These are phyloP conservation scores for Gaertneriomyces semiglobifer DNA, from an alignment of 192 early-diverging fungal species.

Conservation along the genomic window DNA sequence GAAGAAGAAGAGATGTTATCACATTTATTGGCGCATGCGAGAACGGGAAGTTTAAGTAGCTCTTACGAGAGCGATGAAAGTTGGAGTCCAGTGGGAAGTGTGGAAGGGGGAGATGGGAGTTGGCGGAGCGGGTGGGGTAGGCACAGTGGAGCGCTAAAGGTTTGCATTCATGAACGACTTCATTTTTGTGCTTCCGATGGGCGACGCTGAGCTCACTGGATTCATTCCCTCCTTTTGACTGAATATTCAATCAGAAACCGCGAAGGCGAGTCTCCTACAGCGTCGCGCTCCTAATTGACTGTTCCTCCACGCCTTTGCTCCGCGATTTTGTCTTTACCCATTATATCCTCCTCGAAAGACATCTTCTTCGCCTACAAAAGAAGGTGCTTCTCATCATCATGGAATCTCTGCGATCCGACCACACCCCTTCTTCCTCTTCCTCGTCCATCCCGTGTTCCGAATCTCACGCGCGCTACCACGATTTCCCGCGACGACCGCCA, in stretches of 20 bases:
- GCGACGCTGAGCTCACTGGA: too few relatives aligned
- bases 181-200: too few relatives aligned
- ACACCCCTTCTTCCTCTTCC: background rate
- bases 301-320: slow-evolving; percentile 8
- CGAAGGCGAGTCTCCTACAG: slow-evolving; percentile 22
- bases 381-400: slow-evolving; percentile 11
- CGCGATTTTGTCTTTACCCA: slow-evolving; percentile 37
- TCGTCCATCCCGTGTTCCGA: background rate
- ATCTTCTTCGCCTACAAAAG: slow-evolving; percentile 22
- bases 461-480: background rate
- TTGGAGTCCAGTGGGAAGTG: too few relatives aligned
- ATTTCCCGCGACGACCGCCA: background rate
- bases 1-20: slow-evolving; percentile 10
- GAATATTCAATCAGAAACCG: background rate
- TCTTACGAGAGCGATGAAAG: background rate
- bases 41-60: slow-evolving; percentile 24
- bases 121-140: too few relatives aligned
- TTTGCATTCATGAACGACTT: too few relatives aligned
- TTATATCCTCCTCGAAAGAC: slow-evolving; percentile 28
- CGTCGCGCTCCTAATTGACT: slow-evolving; percentile 25
- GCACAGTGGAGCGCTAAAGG: too few relatives aligned
- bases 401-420: slow-evolving; percentile 5
- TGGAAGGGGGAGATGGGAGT: too few relatives aligned
- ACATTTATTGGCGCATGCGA: slow-evolving; percentile 7
- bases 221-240: too few relatives aligned